Evolutionary conservation across 2,329 filamentous ascomycete genomes (phyloP), one percentile per base, ranked within the genome.

Genomic region (Beauveria scarabaeidicola): DNA sequence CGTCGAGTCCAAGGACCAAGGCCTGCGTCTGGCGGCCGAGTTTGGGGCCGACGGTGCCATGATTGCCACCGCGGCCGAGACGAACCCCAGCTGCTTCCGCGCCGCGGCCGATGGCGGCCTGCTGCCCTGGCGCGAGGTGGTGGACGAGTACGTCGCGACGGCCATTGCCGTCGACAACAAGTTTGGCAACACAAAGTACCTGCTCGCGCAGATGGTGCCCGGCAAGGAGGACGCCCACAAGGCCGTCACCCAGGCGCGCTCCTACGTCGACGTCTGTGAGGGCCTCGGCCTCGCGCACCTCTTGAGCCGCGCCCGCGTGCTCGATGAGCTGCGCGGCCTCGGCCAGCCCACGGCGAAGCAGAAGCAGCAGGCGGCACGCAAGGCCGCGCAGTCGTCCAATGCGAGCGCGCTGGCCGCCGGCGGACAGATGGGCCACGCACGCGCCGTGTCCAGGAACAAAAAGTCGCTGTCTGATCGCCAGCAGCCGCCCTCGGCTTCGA

Each of bases 41-140:
- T 97, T 83, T 69, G 87, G 86, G n/a, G 89, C 89, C 6, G 92
- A 97, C 69, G 93, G 92, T 6, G 94, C 90, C 62, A 99, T 99
- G 94, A 97, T 99, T 67, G 94, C 94, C 10, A 94, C 91, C 3
- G 83, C 90, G 3, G 94, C 94, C 1, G 94, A 99, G 77, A 84
- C 87, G 64, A 99, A 99, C 69, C 84, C 91, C 3, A 95, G 90
- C 64, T 92, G 89, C 68, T 99, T 99, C 77, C 82, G 89, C 43
- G 72, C 81, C 1, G 74, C 81, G 41, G 81, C 79, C 1, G 82
- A 90, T 44, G 91, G 91, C 11, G 91, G 90, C 1, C 69, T 86
- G 38, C 81, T 84, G 0, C 77, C 81, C 1, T 97, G 93, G 93
- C 76, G 80, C 61, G 86, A 93, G 53, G 86, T 96, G 1, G 89